A percentile compares a stretch with the other conserved stretches of the same genome.
These are phyloP conservation scores for Salix arbutifolia DNA, from an alignment of 345 rosid genomes.

Conservation along the genomic window DNA sequence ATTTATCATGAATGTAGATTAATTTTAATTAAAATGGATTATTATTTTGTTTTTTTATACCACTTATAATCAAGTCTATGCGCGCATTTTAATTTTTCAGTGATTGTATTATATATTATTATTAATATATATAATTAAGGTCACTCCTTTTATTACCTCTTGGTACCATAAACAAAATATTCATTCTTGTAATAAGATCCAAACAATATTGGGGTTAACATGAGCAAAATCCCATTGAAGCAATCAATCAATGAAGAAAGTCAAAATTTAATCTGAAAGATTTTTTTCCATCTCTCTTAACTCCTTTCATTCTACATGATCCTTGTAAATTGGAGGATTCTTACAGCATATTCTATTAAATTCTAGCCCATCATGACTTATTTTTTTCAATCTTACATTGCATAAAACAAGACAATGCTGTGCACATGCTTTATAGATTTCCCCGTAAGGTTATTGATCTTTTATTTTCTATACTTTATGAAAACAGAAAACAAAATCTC, in stretches of 20 bases:
- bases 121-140: not conserved
- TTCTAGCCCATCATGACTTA: not conserved
- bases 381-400: constrained; percentile 10
- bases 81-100: too few species aligned
- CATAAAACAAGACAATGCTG: constrained; percentile 33
- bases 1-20: too few species aligned
- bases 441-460: not conserved
- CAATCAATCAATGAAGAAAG: constrained; percentile 19
- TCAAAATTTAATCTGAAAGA: constrained; percentile 16
- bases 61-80: too few species aligned
- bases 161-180: not conserved
- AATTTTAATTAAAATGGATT: too few species aligned
- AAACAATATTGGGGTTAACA: constrained; percentile 1
- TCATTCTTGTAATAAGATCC: not conserved
- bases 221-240: constrained; percentile 18
- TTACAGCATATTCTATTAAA: not conserved
- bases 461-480: not conserved
- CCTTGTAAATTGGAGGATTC: not conserved
- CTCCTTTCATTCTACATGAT: constrained; percentile 18
- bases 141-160: not conserved
- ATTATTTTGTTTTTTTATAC: too few species aligned
- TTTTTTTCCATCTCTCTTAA: not conserved
- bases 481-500: not conserved
- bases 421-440: constrained; percentile 28
- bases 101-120: too few species aligned